A percentile compares a stretch with the other conserved stretches of the same genome.
Evolutionary conservation across 306 rosid genomes (phyloP).

Genomic region (Inga oerstediana): DNA sequence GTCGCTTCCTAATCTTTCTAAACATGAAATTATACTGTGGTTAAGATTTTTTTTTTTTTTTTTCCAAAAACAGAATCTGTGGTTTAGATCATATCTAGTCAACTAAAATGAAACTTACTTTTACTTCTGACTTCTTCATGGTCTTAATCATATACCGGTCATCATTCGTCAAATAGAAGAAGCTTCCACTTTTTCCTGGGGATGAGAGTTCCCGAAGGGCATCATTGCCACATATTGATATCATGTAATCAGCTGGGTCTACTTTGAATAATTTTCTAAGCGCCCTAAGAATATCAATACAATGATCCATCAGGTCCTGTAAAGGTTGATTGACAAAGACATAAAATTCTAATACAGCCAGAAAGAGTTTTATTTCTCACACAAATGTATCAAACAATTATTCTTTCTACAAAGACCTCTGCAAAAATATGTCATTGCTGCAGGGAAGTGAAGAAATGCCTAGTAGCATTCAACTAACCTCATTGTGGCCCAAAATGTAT

Average conservation of each 20-base stretch:
- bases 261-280: constrained; percentile 93
- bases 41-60: background rate
- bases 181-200: constrained; percentile 98
- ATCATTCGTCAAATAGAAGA: constrained; percentile 87
- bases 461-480: background rate
- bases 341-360: background rate
- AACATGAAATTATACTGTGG: background rate
- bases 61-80: background rate
- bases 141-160: constrained; percentile 98
- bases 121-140: constrained; percentile 92
- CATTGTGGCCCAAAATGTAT: constrained; percentile 20
- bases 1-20: background rate
- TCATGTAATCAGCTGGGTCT: constrained; percentile 97
- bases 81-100: constrained; percentile 4
- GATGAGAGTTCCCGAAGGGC: constrained; percentile 95
- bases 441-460: constrained; percentile 20
- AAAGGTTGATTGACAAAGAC: background rate
- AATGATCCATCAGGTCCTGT: constrained; percentile 28
- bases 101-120: constrained; percentile 57
- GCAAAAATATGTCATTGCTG: background rate
- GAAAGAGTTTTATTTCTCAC: constrained; percentile 12
- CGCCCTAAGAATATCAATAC: constrained; percentile 61
- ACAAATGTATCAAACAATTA: background rate
- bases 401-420: background rate
- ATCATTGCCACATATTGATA: constrained; percentile 89